Percentiles rank a stretch among this genome's conserved stretches.
These are phyloP conservation scores for Candida dajiaensis DNA, from an alignment of 805 yeast genomes.

Conservation along the genomic window DNA sequence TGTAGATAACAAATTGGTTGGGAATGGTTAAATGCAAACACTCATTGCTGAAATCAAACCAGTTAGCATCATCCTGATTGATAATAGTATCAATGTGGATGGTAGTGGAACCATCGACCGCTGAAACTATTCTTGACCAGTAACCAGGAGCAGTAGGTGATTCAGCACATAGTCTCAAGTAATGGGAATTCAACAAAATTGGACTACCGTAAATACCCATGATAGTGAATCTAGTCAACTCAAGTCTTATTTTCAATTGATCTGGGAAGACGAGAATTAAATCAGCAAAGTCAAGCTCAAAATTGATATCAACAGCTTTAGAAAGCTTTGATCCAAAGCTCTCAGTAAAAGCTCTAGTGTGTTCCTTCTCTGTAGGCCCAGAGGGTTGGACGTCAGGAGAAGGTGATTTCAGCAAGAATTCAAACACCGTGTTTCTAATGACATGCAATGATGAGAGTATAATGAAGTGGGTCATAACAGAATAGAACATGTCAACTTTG, in stretches of 20 bases:
- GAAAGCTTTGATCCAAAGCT: slow-evolving; percentile 15
- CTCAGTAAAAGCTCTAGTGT: slow-evolving; percentile 10
- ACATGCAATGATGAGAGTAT: slow-evolving; percentile 39
- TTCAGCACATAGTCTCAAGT: slow-evolving; percentile 41
- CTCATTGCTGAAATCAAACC: slow-evolving; percentile 36
- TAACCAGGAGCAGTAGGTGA: slow-evolving; percentile 41
- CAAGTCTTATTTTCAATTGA: slow-evolving; percentile 43
- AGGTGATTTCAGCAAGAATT: slow-evolving; percentile 17
- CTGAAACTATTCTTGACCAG: slow-evolving; percentile 45
- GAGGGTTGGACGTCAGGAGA: slow-evolving; percentile 14
- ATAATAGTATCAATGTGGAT: slow-evolving; percentile 27
- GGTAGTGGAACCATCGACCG: slow-evolving; percentile 28
- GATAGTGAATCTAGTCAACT: slow-evolving; percentile 28
- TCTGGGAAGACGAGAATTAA: slow-evolving; percentile 37
- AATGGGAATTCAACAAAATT: slow-evolving; percentile 24
- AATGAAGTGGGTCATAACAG: slow-evolving; percentile 40
- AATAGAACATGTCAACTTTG: slow-evolving; percentile 28
- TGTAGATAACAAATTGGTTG: slow-evolving; percentile 65
- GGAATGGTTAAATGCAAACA: slow-evolving; percentile 57
- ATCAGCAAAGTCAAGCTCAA: slow-evolving; percentile 20
- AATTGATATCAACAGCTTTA: slow-evolving; percentile 18
- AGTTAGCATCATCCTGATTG: slow-evolving; percentile 18
- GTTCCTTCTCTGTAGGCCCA: slow-evolving; percentile 8
- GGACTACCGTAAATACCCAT: slow-evolving; percentile 18
- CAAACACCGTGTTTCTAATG: slow-evolving; percentile 34